Evolutionary conservation across 768 basidiomycete genomes (phyloP), one percentile per base, ranked within the genome.

Genomic region (Lactarius sanguifluus): DNA sequence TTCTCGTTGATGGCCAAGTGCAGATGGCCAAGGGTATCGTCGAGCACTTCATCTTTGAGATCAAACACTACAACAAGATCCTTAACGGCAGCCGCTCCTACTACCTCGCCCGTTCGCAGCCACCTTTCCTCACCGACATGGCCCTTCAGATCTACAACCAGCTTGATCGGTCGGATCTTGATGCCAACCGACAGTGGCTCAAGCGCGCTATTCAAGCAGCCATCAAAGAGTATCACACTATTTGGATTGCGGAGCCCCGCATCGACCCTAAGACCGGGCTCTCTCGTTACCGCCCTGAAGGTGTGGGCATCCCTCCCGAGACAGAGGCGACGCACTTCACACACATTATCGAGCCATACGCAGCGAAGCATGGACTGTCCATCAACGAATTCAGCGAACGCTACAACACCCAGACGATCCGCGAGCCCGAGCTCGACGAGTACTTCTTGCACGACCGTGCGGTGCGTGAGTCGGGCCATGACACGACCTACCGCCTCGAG

Each of bases 311-410:
- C 65, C 97, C 96, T 15, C 97, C 97, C 0, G 97, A 99, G 80
- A 99, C 97, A 0, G 97, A 99, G 76, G 97, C 97, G 2, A 91
- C 91, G 8, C 97, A 99, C 79, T 99, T 99, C 77, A 98, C 95
- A 2, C 95, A 97, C 75, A 90, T 98, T 73, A 86, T 99, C 57
- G 94, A 97, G 77, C 97, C 97, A 2, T 98, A 86, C 74, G 97
- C 97, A 40, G 82, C 82, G 61, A 96, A 96, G 78, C 89, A 95
- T 69, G 94, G 96, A 5, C 82, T 99, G 50, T 94, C 92, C 12
- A 88, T 98, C 65, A 85, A 93, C 73, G 97, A 99, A 79, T 99
- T 97, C 79, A 96, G 91, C 76, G 94, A 98, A 78, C 89, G 90
- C 74, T 99, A 98, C 81, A 97, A 95, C 76, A 86, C 90, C 52